Evolutionary conservation across 106 monocot species (phyloP).

Genomic region (Dendrobium catenatum): DNA sequence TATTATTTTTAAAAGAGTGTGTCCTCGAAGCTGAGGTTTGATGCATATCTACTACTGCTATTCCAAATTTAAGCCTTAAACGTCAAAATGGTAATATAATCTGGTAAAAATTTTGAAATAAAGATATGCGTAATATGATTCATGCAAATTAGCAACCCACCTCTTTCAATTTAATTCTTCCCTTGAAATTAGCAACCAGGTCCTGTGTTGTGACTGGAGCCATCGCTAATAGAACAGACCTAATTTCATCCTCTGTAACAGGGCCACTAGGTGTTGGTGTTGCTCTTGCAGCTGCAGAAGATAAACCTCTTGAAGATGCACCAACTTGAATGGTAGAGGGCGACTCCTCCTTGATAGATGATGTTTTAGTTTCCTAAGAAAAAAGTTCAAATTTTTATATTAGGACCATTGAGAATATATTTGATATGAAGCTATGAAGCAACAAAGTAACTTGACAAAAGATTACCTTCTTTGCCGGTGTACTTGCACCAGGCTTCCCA

Average conservation of each 20-base stretch:
- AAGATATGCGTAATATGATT: not conserved
- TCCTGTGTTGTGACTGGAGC: slow-evolving; percentile 86
- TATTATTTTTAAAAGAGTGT: not conserved
- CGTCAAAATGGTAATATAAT: not conserved
- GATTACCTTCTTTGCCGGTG: slow-evolving; percentile 67
- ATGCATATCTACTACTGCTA: not conserved
- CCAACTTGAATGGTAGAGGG: slow-evolving; percentile 32
- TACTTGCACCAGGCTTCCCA: slow-evolving; percentile 26
- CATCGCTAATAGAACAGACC: slow-evolving; percentile 50
- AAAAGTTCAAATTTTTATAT: not conserved
- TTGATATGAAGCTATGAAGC: not conserved
- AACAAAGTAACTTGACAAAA: not conserved
- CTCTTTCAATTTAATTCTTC: slow-evolving; percentile 55
- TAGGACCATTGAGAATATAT: not conserved
- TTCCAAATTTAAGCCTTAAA: not conserved
- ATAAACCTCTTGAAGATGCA: slow-evolving; percentile 24
- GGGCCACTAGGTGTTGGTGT: slow-evolving; percentile 31
- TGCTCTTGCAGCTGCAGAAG: slow-evolving; percentile 24
- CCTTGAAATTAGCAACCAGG: slow-evolving; percentile 72
- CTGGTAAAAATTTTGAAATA: not conserved
- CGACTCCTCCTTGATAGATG: slow-evolving; percentile 56
- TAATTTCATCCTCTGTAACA: slow-evolving; percentile 88
- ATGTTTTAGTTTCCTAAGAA: slow-evolving; percentile 39
- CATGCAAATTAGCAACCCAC: slow-evolving; percentile 12
- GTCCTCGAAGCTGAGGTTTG: not conserved